phyloP scores from a whole-genome alignment of 2,329 filamentous ascomycete species.

The Cladosporium austrohemisphaericum region DNA sequence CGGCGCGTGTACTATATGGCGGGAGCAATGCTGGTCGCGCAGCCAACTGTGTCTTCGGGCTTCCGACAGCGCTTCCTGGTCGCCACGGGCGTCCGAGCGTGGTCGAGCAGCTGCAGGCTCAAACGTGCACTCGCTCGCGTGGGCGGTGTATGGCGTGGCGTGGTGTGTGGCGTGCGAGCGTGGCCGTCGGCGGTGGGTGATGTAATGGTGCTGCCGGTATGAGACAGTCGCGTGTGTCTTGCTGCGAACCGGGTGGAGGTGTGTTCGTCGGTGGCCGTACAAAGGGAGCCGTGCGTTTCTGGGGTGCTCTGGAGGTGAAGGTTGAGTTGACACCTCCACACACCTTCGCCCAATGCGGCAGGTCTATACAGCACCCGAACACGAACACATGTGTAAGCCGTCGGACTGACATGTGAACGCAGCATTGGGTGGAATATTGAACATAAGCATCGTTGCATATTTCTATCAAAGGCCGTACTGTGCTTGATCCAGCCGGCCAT shows the following conservation, averaged over 20 bases:
- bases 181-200: constrained; percentile 2
- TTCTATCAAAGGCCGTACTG: constrained; percentile 1
- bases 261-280: no score
- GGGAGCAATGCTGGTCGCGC: background rate
- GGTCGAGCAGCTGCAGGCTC: background rate
- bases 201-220: constrained; percentile 6
- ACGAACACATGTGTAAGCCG: no score
- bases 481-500: constrained; percentile 4
- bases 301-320: no score
- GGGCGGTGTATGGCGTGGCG: constrained; percentile 2
- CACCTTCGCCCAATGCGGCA: background rate
- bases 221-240: background rate
- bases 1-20: background rate
- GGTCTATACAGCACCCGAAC: background rate
- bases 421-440: no score
- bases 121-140: background rate
- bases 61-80: background rate
- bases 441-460: background rate
- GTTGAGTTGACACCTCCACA: no score
- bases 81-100: constrained; percentile 4
- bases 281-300: no score
- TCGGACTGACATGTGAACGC: background rate
- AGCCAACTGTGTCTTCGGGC: background rate
- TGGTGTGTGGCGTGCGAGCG: constrained; percentile 2
- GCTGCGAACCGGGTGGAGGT: no score